Percentiles rank a stretch among this genome's conserved stretches.
phyloP scores from a whole-genome alignment of 306 rosid species.

The Fragaria iinumae region DNA sequence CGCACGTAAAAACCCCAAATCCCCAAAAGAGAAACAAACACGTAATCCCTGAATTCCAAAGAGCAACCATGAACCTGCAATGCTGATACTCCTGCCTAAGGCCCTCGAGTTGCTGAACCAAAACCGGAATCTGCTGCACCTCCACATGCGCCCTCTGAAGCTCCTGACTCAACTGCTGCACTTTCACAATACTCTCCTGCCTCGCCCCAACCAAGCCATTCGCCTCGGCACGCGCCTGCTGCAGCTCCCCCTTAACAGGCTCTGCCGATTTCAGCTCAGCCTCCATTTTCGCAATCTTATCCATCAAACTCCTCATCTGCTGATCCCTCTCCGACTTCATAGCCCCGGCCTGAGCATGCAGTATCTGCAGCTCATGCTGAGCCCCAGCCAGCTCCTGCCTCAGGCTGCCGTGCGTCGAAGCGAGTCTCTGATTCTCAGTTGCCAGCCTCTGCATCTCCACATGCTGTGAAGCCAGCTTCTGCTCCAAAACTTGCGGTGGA shows the following conservation, averaged over 20 bases:
- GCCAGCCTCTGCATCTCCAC: conserved; percentile 82
- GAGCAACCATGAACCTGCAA: conserved; percentile 55
- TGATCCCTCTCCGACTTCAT: conserved; percentile 81
- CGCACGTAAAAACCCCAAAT: not conserved
- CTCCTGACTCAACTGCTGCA: conserved; percentile 69
- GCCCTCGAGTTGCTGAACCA: conserved; percentile 65
- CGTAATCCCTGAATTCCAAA: not conserved
- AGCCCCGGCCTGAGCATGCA: conserved; percentile 64
- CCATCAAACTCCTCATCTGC: conserved; percentile 50
- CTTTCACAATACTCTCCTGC: conserved; percentile 71
- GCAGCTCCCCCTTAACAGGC: conserved; percentile 64
- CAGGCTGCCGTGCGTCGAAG: conserved; percentile 69
- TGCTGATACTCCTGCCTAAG: conserved; percentile 90
- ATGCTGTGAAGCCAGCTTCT: conserved; percentile 86
- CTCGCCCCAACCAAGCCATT: conserved; percentile 58
- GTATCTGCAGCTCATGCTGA: conserved; percentile 82
- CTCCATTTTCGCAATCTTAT: conserved; percentile 79
- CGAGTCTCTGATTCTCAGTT: conserved; percentile 80
- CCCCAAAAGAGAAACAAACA: not conserved
- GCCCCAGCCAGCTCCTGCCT: conserved; percentile 87
- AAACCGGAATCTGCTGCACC: conserved; percentile 74
- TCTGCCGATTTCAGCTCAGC: conserved; percentile 56
- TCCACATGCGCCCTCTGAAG: conserved; percentile 78
- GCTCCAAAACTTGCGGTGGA: conserved; percentile 83
- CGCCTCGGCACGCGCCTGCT: conserved; percentile 71